phyloP scores from a whole-genome alignment of 2,329 filamentous ascomycete genomes.

The Fusarium sp. region DNA sequence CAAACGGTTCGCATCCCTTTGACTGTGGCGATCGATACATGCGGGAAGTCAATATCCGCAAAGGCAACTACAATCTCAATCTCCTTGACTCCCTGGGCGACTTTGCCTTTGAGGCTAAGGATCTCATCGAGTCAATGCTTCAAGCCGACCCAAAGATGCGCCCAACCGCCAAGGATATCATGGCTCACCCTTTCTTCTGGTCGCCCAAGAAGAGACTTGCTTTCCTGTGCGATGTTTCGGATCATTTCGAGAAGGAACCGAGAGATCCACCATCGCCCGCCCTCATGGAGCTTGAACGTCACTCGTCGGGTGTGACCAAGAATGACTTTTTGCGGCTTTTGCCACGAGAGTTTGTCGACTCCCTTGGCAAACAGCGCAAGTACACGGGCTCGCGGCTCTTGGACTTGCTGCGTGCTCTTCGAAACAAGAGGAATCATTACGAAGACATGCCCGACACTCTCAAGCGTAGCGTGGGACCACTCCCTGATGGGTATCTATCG shows the following conservation, averaged over 20 bases:
- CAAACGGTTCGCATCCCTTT: slow-evolving; percentile 90
- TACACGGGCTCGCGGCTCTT: slow-evolving; percentile 87
- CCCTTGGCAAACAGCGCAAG: slow-evolving; percentile 92
- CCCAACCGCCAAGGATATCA: slow-evolving; percentile 80
- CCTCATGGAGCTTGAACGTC: slow-evolving; percentile 68
- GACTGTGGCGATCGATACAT: slow-evolving; percentile 95
- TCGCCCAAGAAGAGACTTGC: slow-evolving; percentile 84
- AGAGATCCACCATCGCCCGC: slow-evolving; percentile 81
- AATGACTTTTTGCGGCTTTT: slow-evolving; percentile 83
- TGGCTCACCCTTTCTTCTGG: slow-evolving; percentile 99
- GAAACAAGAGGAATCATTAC: slow-evolving; percentile 98
- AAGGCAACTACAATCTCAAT: slow-evolving; percentile 79
- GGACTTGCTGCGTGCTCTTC: slow-evolving; percentile 86
- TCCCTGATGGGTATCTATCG: slow-evolving; percentile 82
- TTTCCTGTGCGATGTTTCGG: slow-evolving; percentile 96
- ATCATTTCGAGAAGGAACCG: slow-evolving; percentile 94
- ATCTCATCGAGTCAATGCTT: slow-evolving; percentile 86
- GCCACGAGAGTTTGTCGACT: slow-evolving; percentile 86
- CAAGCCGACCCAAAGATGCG: slow-evolving; percentile 63
- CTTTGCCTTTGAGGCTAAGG: slow-evolving; percentile 86
- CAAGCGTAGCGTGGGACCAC: slow-evolving; percentile 73
- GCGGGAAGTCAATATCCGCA: slow-evolving; percentile 97
- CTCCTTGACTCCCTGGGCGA: slow-evolving; percentile 81
- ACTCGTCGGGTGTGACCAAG: slow-evolving; percentile 64
- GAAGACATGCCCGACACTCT: slow-evolving; percentile 91